A percentile compares a stretch with the other conserved stretches of the same genome.
Conservation (phyloP, 1,139 yeast species). For the Protomyces inouyei region DNA sequence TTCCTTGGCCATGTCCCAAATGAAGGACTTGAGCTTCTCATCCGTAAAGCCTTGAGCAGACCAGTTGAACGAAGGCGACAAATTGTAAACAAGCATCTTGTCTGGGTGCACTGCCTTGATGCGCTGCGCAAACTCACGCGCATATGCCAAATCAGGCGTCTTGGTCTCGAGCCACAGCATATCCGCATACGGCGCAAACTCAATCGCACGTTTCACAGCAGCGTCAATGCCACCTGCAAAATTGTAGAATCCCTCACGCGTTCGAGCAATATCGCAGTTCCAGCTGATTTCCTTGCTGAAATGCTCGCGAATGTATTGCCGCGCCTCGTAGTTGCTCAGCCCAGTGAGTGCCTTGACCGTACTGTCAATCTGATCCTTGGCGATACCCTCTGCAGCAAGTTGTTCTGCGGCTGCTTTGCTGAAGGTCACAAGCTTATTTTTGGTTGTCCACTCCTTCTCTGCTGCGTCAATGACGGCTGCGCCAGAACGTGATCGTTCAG, state of each 20-base stretch:
- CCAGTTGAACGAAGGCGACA: slow-evolving; percentile 60
- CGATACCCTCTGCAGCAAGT: slow-evolving; percentile 37
- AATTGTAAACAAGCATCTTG: slow-evolving; percentile 54
- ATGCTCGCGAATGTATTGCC: slow-evolving; percentile 39
- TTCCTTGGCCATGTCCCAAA: slow-evolving; percentile 52
- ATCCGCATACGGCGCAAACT: slow-evolving; percentile 56
- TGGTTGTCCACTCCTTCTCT: slow-evolving; percentile 48
- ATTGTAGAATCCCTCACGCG: slow-evolving; percentile 54
- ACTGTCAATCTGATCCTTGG: slow-evolving; percentile 38
- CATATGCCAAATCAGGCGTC: slow-evolving; percentile 51
- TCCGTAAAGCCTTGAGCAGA: slow-evolving; percentile 51
- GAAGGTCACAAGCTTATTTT: slow-evolving; percentile 47
- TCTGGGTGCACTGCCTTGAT: slow-evolving; percentile 50
- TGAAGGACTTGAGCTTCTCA: slow-evolving; percentile 47
- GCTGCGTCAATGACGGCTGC: slow-evolving; percentile 41
- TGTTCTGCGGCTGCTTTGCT: slow-evolving; percentile 46
- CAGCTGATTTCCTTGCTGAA: slow-evolving; percentile 43
- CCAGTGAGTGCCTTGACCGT: slow-evolving; percentile 38
- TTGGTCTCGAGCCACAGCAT: slow-evolving; percentile 58
- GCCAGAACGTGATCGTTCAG: slow-evolving; percentile 44
- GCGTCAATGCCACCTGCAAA: slow-evolving; percentile 50
- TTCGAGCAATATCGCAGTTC: slow-evolving; percentile 50
- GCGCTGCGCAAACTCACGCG: slow-evolving; percentile 47
- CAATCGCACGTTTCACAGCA: slow-evolving; percentile 51
- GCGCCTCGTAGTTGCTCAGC: slow-evolving; percentile 40